Percentiles rank a stretch among this genome's conserved stretches.
Evolutionary conservation across 2,329 filamentous ascomycete species (phyloP).

Genomic region (Stemphylium beticola): DNA sequence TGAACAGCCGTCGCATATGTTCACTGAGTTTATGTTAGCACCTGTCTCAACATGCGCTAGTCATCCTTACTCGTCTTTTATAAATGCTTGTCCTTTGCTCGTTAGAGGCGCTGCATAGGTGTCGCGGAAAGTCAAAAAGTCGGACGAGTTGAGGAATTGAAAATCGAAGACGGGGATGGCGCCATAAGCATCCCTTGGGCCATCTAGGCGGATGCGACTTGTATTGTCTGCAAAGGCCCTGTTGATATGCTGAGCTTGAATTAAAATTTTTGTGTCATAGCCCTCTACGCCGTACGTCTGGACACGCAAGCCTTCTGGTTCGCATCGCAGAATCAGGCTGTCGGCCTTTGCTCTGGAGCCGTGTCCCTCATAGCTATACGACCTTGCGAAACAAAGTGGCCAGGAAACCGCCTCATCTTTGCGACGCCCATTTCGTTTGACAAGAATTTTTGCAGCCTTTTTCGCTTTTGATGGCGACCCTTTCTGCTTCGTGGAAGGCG

Average conservation of each 20-base stretch:
- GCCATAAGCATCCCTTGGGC: constrained; percentile 12
- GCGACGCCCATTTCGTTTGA: neutral
- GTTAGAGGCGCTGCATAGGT: neutral
- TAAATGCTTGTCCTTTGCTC: neutral
- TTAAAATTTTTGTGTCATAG: neutral
- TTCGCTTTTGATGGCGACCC: constrained; percentile 5
- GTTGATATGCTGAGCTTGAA: constrained; percentile 21
- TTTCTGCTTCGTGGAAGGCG: neutral
- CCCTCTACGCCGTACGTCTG: constrained; percentile 2
- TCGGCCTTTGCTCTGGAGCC: neutral
- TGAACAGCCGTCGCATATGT: constrained; percentile 23
- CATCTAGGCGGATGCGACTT: constrained; percentile 28
- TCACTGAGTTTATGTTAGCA: constrained; percentile 14
- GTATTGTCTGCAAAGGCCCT: constrained; percentile 19
- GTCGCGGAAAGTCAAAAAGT: constrained; percentile 20
- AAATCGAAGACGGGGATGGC: constrained; percentile 27
- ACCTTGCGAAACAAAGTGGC: constrained; percentile 26
- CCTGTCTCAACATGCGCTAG: too few species aligned
- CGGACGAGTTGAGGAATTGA: constrained; percentile 18
- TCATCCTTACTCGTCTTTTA: constrained; percentile 4
- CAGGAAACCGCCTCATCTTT: constrained; percentile 8
- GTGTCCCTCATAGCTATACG: constrained; percentile 13
- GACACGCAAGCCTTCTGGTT: constrained; percentile 4
- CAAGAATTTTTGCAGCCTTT: neutral
- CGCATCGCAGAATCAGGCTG: constrained; percentile 2